phyloP scores from a whole-genome alignment of 73 alveolate genomes.

The Paramecium bursaria region DNA sequence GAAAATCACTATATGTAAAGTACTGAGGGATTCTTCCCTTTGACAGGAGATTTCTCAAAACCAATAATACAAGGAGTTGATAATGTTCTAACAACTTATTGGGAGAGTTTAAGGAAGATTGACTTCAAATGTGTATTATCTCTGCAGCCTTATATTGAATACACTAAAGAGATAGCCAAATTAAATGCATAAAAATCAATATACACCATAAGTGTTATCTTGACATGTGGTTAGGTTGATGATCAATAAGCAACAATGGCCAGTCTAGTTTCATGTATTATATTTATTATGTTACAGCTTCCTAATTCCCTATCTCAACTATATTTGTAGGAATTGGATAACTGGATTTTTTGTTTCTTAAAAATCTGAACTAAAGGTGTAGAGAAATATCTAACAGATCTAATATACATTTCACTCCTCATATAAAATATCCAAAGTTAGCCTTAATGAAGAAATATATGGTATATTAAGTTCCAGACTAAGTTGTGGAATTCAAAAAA shows the following conservation, averaged over 20 bases:
- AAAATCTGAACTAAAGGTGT: no score
- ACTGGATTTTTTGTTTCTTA: not conserved
- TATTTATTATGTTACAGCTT: not conserved
- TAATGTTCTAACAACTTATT: not conserved
- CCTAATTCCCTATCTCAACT: not conserved
- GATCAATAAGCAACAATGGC: not conserved
- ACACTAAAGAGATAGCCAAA: not conserved
- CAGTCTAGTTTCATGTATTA: not conserved
- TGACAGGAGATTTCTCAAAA: conserved; percentile 43
- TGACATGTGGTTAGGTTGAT: not conserved
- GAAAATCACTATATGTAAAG: conserved; percentile 2
- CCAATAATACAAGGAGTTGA: conserved; percentile 7
- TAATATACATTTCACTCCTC: no score
- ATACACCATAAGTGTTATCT: not conserved
- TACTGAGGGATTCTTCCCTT: conserved; percentile 10
- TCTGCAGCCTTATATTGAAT: conserved; percentile 7
- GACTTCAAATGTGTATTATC: not conserved
- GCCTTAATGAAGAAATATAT: no score
- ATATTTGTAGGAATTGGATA: not conserved
- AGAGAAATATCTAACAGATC: no score
- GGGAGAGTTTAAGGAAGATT: not conserved
- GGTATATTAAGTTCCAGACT: no score
- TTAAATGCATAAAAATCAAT: conserved; percentile 19
- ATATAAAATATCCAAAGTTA: no score
- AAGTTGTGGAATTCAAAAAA: no score